Conservation (phyloP, 129 eudicot genomes). For the Flaveria bidentis region DNA sequence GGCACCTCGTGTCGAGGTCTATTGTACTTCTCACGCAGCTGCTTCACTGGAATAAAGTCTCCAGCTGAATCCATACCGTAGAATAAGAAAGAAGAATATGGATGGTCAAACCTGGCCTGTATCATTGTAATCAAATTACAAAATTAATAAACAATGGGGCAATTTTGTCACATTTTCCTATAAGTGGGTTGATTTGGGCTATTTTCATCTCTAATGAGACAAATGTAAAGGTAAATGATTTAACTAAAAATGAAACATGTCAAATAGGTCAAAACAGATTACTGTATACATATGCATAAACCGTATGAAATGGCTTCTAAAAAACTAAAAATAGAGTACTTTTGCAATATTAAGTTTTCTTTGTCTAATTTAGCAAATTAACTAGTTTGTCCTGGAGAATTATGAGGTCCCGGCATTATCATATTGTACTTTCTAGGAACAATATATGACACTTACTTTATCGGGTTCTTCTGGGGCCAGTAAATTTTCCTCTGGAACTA, state of each 20-base stretch:
- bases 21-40: slow-evolving; percentile 86
- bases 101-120: slow-evolving; percentile 91
- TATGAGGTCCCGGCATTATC: neutral
- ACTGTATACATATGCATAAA: neutral
- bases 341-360: neutral
- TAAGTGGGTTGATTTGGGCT: slow-evolving; percentile 1
- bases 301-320: neutral
- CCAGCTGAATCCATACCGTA: slow-evolving; percentile 91
- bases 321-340: neutral
- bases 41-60: slow-evolving; percentile 86
- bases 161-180: neutral
- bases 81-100: slow-evolving; percentile 76
- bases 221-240: neutral
- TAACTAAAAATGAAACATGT: neutral
- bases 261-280: neutral
- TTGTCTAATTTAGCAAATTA: neutral
- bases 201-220: neutral
- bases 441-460: slow-evolving; percentile 43
- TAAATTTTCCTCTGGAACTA: slow-evolving; percentile 89
- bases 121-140: slow-evolving; percentile 11
- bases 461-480: slow-evolving; percentile 75
- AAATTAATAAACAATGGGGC: neutral
- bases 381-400: neutral
- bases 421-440: neutral
- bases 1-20: slow-evolving; percentile 89